Conservation (phyloP, 1,139 yeast species). For the Magnusiomyces clavatus region DNA sequence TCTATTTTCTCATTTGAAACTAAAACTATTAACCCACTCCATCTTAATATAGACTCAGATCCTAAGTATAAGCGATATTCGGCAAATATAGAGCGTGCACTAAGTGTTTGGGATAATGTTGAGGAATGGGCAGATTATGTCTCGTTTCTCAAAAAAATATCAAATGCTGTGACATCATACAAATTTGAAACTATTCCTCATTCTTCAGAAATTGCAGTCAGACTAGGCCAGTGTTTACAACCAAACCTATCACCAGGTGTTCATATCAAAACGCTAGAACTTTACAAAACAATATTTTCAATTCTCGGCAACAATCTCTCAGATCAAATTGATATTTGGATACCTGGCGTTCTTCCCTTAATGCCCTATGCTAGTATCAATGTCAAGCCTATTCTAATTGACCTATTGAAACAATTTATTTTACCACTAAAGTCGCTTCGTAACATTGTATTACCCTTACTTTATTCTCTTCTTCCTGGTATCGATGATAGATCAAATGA, state of each 20-base stretch:
- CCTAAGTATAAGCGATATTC: conserved; percentile 64
- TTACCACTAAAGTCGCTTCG: conserved; percentile 49
- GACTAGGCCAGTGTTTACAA: conserved; percentile 55
- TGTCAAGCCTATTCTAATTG: conserved; percentile 69
- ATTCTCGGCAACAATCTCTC: conserved; percentile 39
- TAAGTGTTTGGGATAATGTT: conserved; percentile 72
- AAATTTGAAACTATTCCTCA: conserved; percentile 42
- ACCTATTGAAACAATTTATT: conserved; percentile 49
- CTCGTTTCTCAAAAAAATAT: conserved; percentile 71
- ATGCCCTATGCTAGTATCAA: conserved; percentile 83
- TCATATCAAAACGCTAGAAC: conserved; percentile 76
- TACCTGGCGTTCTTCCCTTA: conserved; percentile 82
- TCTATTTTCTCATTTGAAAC: neutral
- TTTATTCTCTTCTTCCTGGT: conserved; percentile 74
- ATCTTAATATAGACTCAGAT: conserved; percentile 16
- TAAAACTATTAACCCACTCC: neutral
- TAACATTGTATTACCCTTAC: conserved; percentile 55
- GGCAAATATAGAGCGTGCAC: conserved; percentile 62
- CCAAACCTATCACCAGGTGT: conserved; percentile 89
- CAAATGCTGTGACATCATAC: conserved; percentile 52
- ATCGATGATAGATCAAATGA: conserved; percentile 90
- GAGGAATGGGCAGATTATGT: conserved; percentile 99
- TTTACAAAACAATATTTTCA: conserved; percentile 63
- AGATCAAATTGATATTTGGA: conserved; percentile 48
- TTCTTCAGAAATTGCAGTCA: conserved; percentile 32